Evolutionary conservation across 1,284 basidiomycete species (phyloP).

Genomic region (Tremellales sp.): DNA sequence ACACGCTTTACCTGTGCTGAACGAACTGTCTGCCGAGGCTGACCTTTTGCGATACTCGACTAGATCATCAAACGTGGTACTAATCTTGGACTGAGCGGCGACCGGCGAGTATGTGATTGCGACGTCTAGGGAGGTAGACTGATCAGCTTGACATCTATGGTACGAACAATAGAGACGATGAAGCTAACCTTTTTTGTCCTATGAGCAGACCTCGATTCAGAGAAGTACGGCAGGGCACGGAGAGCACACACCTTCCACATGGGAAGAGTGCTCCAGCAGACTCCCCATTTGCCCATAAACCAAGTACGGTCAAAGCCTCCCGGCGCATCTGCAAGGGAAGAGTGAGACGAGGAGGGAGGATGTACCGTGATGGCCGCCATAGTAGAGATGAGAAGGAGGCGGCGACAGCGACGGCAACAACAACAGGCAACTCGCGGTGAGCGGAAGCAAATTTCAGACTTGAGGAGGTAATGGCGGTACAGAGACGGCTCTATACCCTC

Average conservation of each 20-base stretch:
- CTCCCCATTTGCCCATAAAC: constrained; percentile 54
- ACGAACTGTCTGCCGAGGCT: constrained; percentile 29
- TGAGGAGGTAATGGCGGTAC: too few relatives aligned
- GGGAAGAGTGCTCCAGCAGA: constrained; percentile 52
- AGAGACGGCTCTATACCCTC: too few relatives aligned
- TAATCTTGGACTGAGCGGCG: constrained; percentile 17
- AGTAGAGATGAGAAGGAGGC: too few relatives aligned
- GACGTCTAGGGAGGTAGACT: constrained; percentile 48
- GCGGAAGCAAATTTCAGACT: too few relatives aligned
- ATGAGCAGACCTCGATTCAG: neutral
- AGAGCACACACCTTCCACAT: constrained; percentile 52
- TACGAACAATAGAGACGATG: neutral
- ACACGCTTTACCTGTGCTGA: constrained; percentile 31
- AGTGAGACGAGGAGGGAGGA: constrained; percentile 29
- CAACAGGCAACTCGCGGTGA: too few relatives aligned
- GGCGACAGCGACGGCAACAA: too few relatives aligned
- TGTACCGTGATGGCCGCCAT: constrained; percentile 17
- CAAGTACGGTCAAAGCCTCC: constrained; percentile 42
- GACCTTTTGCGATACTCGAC: constrained; percentile 48
- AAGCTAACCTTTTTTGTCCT: constrained; percentile 44
- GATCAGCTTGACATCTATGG: neutral
- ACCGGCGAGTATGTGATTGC: constrained; percentile 50
- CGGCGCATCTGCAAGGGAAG: constrained; percentile 31
- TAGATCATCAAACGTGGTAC: constrained; percentile 47
- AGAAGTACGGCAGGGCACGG: neutral